Conservation (phyloP, 176 grass and related monocot genomes). For the Olyra latifolia region DNA sequence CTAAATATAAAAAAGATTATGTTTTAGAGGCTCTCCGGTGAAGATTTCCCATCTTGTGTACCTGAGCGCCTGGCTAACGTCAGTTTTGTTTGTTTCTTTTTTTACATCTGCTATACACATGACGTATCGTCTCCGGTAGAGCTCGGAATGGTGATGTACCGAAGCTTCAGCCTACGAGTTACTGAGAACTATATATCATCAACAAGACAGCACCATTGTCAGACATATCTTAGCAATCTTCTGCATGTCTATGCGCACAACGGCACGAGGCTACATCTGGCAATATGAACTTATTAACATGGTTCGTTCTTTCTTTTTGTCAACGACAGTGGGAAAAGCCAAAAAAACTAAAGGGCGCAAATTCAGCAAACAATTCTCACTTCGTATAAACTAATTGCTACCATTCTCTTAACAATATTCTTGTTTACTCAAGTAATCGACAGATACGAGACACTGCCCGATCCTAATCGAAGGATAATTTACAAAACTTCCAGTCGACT, state of each 20-base stretch:
- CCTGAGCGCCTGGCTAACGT: neutral
- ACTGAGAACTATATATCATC: too few relatives aligned
- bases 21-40: too few relatives aligned
- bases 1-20: too few relatives aligned
- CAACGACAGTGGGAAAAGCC: neutral
- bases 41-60: neutral
- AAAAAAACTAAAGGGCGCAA: neutral
- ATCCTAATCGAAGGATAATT: conserved; percentile 23
- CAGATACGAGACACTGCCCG: conserved; percentile 8
- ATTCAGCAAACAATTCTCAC: neutral
- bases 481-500: conserved; percentile 41
- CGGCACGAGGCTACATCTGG: too few relatives aligned
- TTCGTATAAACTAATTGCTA: conserved; percentile 36
- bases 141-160: too few relatives aligned
- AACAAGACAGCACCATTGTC: too few relatives aligned
- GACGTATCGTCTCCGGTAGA: neutral
- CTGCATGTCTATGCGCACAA: too few relatives aligned
- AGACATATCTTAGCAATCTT: too few relatives aligned
- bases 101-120: neutral
- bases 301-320: neutral
- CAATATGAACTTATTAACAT: too few relatives aligned
- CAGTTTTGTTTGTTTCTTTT: neutral
- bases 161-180: too few relatives aligned
- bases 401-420: neutral
- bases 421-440: conserved; percentile 19